A percentile compares a stretch with the other conserved stretches of the same genome.
Conservation (phyloP, 2,329 filamentous ascomycete genomes). For the Biscogniauxia sp. region DNA sequence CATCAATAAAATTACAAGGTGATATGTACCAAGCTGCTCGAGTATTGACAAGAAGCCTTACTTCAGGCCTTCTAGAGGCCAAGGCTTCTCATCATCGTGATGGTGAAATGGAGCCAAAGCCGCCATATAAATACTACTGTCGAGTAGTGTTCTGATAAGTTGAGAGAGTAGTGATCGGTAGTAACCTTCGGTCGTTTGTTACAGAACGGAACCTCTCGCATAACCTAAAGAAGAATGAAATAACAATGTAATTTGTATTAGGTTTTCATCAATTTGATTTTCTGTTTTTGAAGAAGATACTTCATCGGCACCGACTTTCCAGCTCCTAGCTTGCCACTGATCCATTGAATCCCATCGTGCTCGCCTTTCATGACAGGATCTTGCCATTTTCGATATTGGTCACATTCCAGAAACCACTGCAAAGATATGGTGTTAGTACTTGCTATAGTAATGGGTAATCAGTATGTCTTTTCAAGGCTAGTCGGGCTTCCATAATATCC, state of each 20-base stretch:
- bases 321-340: constrained; percentile 34
- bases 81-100: background rate
- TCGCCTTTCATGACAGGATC: constrained; percentile 19
- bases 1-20: constrained; percentile 19
- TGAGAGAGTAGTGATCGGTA: constrained; percentile 13
- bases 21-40: background rate
- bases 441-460: too few species aligned
- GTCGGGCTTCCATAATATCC: too few species aligned
- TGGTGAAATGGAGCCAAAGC: background rate
- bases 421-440: too few species aligned
- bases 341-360: constrained; percentile 31
- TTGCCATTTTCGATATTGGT: constrained; percentile 39
- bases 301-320: constrained; percentile 45
- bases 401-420: constrained; percentile 38
- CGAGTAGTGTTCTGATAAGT: background rate
- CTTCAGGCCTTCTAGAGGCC: constrained; percentile 13
- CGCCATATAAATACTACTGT: background rate
- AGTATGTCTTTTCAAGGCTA: too few species aligned
- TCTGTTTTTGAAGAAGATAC: constrained; percentile 27
- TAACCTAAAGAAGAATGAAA: constrained; percentile 51
- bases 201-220: constrained; percentile 3
- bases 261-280: too few species aligned
- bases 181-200: constrained; percentile 8
- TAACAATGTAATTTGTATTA: constrained; percentile 20
- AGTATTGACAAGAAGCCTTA: constrained; percentile 7